Percentiles rank a stretch among this genome's conserved stretches.
phyloP scores from a whole-genome alignment of 1,284 basidiomycete species.

The Papiliotrema laurentii region DNA sequence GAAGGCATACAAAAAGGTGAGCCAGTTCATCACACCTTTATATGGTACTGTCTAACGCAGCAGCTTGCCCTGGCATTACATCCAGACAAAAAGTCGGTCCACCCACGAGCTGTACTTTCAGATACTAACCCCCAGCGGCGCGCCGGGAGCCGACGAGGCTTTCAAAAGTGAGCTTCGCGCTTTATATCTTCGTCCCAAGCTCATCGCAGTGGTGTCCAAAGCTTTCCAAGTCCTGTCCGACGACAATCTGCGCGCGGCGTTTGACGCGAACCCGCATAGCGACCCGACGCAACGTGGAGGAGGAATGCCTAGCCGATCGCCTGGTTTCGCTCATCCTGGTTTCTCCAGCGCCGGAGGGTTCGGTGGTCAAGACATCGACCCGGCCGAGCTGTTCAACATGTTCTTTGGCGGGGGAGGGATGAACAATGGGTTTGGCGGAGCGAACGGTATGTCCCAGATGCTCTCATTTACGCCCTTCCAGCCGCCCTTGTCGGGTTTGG shows the following conservation, averaged over 20 bases:
- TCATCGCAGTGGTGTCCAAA: constrained; percentile 83
- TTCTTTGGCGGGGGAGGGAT: constrained; percentile 80
- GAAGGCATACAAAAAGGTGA: constrained; percentile 94
- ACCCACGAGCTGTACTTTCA: neutral
- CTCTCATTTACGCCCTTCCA: no score
- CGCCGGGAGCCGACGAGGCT: constrained; percentile 96
- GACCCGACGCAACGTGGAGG: constrained; percentile 80
- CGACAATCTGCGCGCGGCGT: constrained; percentile 83
- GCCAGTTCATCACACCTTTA: constrained; percentile 23
- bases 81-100: constrained; percentile 79
- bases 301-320: constrained; percentile 22
- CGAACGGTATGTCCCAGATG: constrained; percentile 35
- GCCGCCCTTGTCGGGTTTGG: no score
- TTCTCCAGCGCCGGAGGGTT: constrained; percentile 52
- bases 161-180: constrained; percentile 75
- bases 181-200: neutral
- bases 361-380: constrained; percentile 82
- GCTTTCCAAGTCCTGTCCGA: constrained; percentile 95
- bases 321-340: constrained; percentile 31
- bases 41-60: neutral
- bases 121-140: constrained; percentile 53
- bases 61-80: constrained; percentile 89
- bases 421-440: constrained; percentile 57
- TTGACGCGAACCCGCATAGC: constrained; percentile 77
- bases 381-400: constrained; percentile 97